These are phyloP conservation scores for Metrosideros polymorpha DNA, from an alignment of 441 rosid genomes.

Conservation along the genomic window DNA sequence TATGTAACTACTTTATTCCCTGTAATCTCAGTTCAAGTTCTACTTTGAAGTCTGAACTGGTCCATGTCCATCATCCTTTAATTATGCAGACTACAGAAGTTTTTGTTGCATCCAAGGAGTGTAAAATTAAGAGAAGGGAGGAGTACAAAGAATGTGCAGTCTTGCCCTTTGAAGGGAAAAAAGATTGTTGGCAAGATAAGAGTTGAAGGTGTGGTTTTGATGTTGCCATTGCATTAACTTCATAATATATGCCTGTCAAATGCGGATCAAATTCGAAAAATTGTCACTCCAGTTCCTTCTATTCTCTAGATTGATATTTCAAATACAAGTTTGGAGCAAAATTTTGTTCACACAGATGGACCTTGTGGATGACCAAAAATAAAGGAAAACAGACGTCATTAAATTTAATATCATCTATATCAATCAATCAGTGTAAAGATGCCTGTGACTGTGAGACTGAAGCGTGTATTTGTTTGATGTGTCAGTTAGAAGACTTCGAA, in stretches of 20 bases:
- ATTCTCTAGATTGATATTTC: background rate
- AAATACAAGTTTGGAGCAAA: background rate
- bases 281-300: background rate
- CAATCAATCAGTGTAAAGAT: background rate
- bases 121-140: conserved; percentile 39
- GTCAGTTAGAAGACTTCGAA: conserved; percentile 75
- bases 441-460: conserved; percentile 1
- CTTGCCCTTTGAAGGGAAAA: conserved; percentile 41
- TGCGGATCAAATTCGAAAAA: background rate
- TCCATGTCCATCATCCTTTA: background rate
- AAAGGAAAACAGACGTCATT: background rate
- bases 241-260: background rate
- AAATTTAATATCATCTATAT: background rate
- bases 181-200: conserved; percentile 66
- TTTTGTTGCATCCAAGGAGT: conserved; percentile 83
- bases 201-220: conserved; percentile 65
- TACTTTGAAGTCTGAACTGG: conserved; percentile 1
- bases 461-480: conserved; percentile 1
- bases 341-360: background rate
- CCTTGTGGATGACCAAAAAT: background rate
- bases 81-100: conserved; percentile 56
- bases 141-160: conserved; percentile 29
- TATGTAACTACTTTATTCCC: background rate
- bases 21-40: background rate
- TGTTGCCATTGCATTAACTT: background rate